Evolutionary conservation across 2,329 filamentous ascomycete species (phyloP).

Genomic region (Neophaeococcomyces mojaviensis): DNA sequence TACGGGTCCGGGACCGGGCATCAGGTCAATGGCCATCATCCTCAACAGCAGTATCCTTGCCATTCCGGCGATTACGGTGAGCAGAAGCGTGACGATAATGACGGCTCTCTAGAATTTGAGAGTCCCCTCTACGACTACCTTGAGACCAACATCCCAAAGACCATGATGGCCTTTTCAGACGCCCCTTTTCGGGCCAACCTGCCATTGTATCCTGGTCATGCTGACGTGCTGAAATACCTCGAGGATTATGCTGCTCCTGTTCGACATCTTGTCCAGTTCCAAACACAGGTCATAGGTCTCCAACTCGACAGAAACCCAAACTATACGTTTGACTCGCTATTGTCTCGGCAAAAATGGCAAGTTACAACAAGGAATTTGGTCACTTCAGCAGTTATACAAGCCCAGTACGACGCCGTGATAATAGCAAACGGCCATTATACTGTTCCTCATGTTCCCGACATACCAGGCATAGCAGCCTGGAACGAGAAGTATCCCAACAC

Average conservation of each 20-base stretch:
- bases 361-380: constrained; percentile 37
- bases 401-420: constrained; percentile 65
- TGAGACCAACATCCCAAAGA: constrained; percentile 79
- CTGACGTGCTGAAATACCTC: constrained; percentile 66
- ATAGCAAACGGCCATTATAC: constrained; percentile 70
- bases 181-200: constrained; percentile 55
- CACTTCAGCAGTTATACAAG: constrained; percentile 33
- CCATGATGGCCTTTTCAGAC: constrained; percentile 74
- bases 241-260: constrained; percentile 63
- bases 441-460: constrained; percentile 58
- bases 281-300: constrained; percentile 61
- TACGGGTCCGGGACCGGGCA: constrained; percentile 50
- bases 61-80: constrained; percentile 8
- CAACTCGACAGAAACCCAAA: constrained; percentile 24
- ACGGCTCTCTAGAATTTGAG: constrained; percentile 55
- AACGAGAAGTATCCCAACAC: constrained; percentile 50
- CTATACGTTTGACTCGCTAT: not conserved
- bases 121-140: constrained; percentile 75
- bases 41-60: no score
- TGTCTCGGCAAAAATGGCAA: constrained; percentile 8
- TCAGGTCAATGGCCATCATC: constrained; percentile 31
- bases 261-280: constrained; percentile 59
- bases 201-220: constrained; percentile 67
- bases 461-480: constrained; percentile 54
- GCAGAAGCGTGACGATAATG: constrained; percentile 2